Percentiles rank a stretch among this genome's conserved stretches.
Evolutionary conservation across 75 land plant genomes (phyloP).

Genomic region (Pseudotsuga menziesii): DNA sequence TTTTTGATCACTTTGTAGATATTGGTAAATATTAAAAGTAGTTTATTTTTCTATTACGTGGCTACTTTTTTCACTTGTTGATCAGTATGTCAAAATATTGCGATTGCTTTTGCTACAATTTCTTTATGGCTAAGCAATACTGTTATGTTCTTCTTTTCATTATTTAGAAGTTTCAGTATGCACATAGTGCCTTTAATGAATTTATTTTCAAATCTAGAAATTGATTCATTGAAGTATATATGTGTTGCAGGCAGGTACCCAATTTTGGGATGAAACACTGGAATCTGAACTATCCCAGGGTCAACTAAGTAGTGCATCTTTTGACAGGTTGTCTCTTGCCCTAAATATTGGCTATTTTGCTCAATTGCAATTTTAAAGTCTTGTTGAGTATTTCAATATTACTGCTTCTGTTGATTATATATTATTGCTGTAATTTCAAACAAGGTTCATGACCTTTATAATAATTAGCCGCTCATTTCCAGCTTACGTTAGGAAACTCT

Average conservation of each 20-base stretch:
- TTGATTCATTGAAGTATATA: background rate
- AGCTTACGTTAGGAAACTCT: background rate
- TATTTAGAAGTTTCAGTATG: background rate
- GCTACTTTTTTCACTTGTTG: background rate
- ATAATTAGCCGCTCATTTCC: background rate
- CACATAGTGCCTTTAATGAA: background rate
- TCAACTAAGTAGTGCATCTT: conserved; percentile 51
- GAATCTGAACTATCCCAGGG: conserved; percentile 67
- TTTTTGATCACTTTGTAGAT: background rate
- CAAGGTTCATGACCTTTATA: background rate
- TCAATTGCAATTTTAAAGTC: background rate
- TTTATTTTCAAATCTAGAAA: background rate
- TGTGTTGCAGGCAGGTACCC: conserved; percentile 82
- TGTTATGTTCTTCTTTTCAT: background rate
- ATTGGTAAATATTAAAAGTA: too few relatives aligned
- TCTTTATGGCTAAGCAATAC: background rate
- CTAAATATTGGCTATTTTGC: background rate
- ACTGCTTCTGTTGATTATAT: background rate
- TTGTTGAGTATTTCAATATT: too few relatives aligned
- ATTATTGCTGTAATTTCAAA: background rate
- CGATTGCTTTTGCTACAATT: background rate
- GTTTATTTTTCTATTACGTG: background rate
- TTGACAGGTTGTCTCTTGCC: conserved; percentile 62
- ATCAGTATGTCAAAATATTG: too few relatives aligned
- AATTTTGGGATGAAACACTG: conserved; percentile 92